Percentiles rank a stretch among this genome's conserved stretches.
phyloP scores from a whole-genome alignment of 768 basidiomycete species.

The Trametes maxima region DNA sequence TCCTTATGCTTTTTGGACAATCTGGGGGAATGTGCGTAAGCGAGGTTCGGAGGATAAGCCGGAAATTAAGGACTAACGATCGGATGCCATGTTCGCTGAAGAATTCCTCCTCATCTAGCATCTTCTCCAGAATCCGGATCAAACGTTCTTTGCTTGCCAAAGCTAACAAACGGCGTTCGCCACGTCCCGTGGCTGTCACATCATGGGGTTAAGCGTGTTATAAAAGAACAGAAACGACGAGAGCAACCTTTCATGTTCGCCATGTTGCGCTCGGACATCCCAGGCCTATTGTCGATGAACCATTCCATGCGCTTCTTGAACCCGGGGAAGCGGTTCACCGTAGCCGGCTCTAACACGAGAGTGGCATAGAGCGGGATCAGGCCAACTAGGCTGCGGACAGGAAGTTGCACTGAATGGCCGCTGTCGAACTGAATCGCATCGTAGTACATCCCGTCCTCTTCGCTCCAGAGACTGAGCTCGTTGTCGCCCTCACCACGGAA shows the following conservation, averaged over 20 bases:
- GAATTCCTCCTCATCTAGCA: slow-evolving; percentile 98
- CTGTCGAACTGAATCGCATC: slow-evolving; percentile 92
- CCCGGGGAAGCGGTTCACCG: slow-evolving; percentile 90
- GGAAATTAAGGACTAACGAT: slow-evolving; percentile 61
- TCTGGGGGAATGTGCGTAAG: slow-evolving; percentile 40
- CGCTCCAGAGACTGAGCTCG: slow-evolving; percentile 90
- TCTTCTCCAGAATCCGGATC: slow-evolving; percentile 86
- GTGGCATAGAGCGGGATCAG: slow-evolving; percentile 97
- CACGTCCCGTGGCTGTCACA: slow-evolving; percentile 60
- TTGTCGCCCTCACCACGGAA: slow-evolving; percentile 71
- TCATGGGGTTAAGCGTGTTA: neutral
- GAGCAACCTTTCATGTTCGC: slow-evolving; percentile 87
- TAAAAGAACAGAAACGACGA: neutral
- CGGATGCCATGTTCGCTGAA: slow-evolving; percentile 93
- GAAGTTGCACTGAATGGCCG: slow-evolving; percentile 84
- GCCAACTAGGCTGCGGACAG: slow-evolving; percentile 94
- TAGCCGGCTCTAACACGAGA: slow-evolving; percentile 86
- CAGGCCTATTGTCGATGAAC: slow-evolving; percentile 94
- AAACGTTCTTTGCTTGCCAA: slow-evolving; percentile 91
- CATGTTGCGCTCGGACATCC: slow-evolving; percentile 87
- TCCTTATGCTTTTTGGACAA: slow-evolving; percentile 90
- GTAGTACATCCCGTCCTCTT: slow-evolving; percentile 97
- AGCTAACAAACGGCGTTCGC: slow-evolving; percentile 85
- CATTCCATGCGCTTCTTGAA: slow-evolving; percentile 99
- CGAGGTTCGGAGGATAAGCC: neutral